Evolutionary conservation across 306 rosid species (phyloP), one percentile per base, ranked within the genome.

Genomic region (Arachis hypogaea): DNA sequence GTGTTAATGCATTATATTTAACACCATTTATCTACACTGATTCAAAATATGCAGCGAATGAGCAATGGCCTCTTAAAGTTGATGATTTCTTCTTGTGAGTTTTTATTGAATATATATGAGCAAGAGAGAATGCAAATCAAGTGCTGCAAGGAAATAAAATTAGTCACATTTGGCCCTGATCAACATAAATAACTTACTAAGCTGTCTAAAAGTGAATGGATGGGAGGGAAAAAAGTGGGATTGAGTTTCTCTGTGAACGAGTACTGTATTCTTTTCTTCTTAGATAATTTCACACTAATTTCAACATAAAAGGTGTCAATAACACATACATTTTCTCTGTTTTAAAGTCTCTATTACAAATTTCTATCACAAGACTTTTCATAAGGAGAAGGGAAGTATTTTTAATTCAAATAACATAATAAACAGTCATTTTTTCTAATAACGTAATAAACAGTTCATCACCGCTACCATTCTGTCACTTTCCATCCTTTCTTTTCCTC

Each of bases 11-110:
- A 61, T 56, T 93, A 11, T 93, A 93, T 68, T 93, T 96, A 72
- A 88, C 97, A 51, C 97, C 98, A 43, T 88, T 95, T 29, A 88
- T 88, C 47, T 93, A 93, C 81, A 90, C 98, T 28, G 98, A 90
- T 78, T 92, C 93, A 59, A 90, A 90, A 82, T 55, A 88, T 82
- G 90, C 93, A 63, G 81, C 90, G 66, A 71, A 87, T 51, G 85
- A 90, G 78, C 71, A 77, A 12, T 93, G 98, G 98, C 97, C 97
- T 7, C 80, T 87, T 56, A 93, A 93, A 78, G 74, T 57, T 6
- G 95, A 87, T 49, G 98, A 93, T 81, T 93, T 85, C 83, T 93
- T 93, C 82, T 96, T 95, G 93, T 93, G 81, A 88, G 98, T 80
- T 82, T 44, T 45, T 51, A 49, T 29, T 62, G 11, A 81, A 72